These are phyloP conservation scores for Agaricales sp. DNA, from an alignment of 1,284 basidiomycete genomes.

Conservation along the genomic window DNA sequence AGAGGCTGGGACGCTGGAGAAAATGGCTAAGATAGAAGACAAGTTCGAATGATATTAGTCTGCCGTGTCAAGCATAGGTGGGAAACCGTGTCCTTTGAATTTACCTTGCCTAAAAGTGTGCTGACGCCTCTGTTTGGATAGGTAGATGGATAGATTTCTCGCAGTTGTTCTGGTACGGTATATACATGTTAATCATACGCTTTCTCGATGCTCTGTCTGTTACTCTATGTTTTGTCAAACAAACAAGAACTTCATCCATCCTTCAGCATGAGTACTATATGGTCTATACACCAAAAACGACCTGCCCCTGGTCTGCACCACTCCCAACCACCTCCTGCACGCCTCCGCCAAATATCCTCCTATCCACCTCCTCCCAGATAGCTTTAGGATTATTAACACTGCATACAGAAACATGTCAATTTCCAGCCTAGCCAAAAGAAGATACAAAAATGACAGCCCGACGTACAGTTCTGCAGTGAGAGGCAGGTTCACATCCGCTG, in stretches of 20 bases:
- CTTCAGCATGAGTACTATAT: no score
- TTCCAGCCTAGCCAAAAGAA: not conserved
- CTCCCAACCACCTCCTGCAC: no score
- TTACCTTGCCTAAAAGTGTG: no score
- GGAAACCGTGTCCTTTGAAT: not conserved
- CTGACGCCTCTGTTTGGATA: no score
- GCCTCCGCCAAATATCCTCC: not conserved
- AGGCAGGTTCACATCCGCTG: slow-evolving; percentile 1
- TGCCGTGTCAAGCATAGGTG: not conserved
- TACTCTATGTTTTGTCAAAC: not conserved
- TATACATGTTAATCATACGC: not conserved
- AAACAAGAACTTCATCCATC: no score
- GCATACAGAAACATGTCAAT: not conserved
- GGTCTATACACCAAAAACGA: no score
- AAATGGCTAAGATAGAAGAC: slow-evolving; percentile 31
- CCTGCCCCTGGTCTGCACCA: no score
- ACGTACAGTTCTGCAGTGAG: not conserved
- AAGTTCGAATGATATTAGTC: not conserved
- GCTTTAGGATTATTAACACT: not conserved
- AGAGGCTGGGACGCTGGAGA: slow-evolving; percentile 64
- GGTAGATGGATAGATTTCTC: no score
- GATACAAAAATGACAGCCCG: not conserved
- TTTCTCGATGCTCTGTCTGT: not conserved
- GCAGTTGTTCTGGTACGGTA: not conserved
- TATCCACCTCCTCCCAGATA: slow-evolving; percentile 1